phyloP scores from a whole-genome alignment of 2,329 filamentous ascomycete genomes.

The Alternaria hordeiaustralica region DNA sequence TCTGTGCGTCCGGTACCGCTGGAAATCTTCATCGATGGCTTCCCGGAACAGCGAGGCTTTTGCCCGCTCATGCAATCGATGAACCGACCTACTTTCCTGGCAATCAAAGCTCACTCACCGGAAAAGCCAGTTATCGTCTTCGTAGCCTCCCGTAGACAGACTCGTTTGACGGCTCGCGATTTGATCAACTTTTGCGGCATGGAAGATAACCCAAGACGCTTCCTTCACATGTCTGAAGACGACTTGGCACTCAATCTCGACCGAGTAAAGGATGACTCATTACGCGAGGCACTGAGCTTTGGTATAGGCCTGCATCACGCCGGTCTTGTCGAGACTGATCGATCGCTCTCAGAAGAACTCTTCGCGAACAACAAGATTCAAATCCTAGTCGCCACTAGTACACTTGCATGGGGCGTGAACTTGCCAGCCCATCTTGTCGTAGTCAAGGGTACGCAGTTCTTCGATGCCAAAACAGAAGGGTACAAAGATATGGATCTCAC shows the following conservation, averaged over 20 bases:
- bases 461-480: constrained; percentile 95
- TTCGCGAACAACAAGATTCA: constrained; percentile 99
- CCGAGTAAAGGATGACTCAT: constrained; percentile 88
- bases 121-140: constrained; percentile 98
- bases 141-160: constrained; percentile 93
- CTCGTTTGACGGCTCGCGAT: constrained; percentile 91
- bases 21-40: constrained; percentile 97
- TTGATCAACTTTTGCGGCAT: constrained; percentile 97
- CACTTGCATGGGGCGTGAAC: constrained; percentile 97
- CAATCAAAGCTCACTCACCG: constrained; percentile 95
- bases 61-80: constrained; percentile 99
- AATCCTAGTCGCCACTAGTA: constrained; percentile 93
- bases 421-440: constrained; percentile 95
- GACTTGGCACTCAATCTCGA: constrained; percentile 87
- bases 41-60: constrained; percentile 92
- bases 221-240: constrained; percentile 93
- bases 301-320: constrained; percentile 97
- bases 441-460: constrained; percentile 97
- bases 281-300: constrained; percentile 94
- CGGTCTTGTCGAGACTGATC: constrained; percentile 92
- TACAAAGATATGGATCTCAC: constrained; percentile 99
- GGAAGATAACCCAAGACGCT: constrained; percentile 95
- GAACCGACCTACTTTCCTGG: constrained; percentile 95
- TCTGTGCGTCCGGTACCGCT: constrained; percentile 95
- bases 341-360: constrained; percentile 88